Percentiles rank a stretch among this genome's conserved stretches.
Conservation (phyloP, 805 yeast species). For the Candida coleopterorum region DNA sequence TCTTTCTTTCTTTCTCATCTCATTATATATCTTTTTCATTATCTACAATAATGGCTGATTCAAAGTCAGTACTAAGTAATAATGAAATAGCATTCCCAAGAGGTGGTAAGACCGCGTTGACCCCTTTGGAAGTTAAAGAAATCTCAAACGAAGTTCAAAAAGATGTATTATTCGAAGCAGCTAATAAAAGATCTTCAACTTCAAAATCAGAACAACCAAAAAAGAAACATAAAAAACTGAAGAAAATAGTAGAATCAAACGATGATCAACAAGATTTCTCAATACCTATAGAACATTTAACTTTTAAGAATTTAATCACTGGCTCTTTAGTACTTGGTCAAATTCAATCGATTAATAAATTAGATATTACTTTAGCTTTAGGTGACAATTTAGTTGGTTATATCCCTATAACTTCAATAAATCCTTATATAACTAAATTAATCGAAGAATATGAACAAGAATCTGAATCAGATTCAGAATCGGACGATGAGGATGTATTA, state of each 20-base stretch:
- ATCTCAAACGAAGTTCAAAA: slow-evolving; percentile 88
- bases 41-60: slow-evolving; percentile 11
- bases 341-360: slow-evolving; percentile 51
- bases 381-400: slow-evolving; percentile 80
- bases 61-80: slow-evolving; percentile 29
- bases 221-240: slow-evolving; percentile 20
- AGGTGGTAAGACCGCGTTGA: slow-evolving; percentile 85
- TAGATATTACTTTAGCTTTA: slow-evolving; percentile 65
- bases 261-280: slow-evolving; percentile 26
- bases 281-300: slow-evolving; percentile 58
- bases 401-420: slow-evolving; percentile 69
- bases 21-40: not conserved
- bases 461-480: slow-evolving; percentile 37
- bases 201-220: slow-evolving; percentile 22
- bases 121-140: slow-evolving; percentile 88
- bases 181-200: slow-evolving; percentile 27
- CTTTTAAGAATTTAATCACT: slow-evolving; percentile 57
- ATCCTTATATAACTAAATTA: slow-evolving; percentile 52
- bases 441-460: slow-evolving; percentile 51
- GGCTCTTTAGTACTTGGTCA: slow-evolving; percentile 81
- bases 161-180: slow-evolving; percentile 74
- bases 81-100: slow-evolving; percentile 78
- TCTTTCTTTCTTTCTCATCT: slow-evolving; percentile 2
- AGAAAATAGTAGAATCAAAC: slow-evolving; percentile 14
- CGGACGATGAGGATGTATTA: slow-evolving; percentile 31